Conservation (phyloP, 2,329 filamentous ascomycete genomes). For the Fusarium pseudoanthophilum region DNA sequence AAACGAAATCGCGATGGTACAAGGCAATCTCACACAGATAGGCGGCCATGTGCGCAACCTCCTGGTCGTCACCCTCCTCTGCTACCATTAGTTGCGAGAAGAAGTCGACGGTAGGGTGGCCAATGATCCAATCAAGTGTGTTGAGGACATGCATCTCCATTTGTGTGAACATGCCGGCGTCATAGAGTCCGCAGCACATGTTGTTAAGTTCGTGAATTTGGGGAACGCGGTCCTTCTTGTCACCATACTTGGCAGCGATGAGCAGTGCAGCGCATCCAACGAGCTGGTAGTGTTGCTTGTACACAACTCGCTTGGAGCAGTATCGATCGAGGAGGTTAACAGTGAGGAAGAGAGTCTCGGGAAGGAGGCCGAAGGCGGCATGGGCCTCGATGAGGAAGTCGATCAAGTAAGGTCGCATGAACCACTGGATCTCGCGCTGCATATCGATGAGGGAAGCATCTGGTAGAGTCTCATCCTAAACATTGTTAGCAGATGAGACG, state of each 20-base stretch:
- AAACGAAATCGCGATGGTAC: conserved; percentile 97
- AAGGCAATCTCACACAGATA: conserved; percentile 96
- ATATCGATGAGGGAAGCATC: conserved; percentile 99
- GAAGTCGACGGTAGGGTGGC: conserved; percentile 94
- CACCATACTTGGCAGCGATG: conserved; percentile 97
- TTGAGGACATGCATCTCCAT: conserved; percentile 99
- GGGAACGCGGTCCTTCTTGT: conserved; percentile 98
- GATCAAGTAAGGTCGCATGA: conserved; percentile 97
- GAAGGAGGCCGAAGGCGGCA: conserved; percentile 90
- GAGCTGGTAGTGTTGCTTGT: conserved; percentile 98
- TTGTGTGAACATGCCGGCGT: conserved; percentile 99
- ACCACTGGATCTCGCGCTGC: conserved; percentile 99
- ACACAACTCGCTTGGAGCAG: conserved; percentile 96
- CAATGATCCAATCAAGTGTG: conserved; percentile 95
- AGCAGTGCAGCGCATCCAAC: conserved; percentile 95
- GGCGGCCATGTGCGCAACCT: conserved; percentile 92
- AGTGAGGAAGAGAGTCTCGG: conserved; percentile 94
- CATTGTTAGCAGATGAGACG: conserved; percentile 40
- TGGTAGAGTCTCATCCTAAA: conserved; percentile 82
- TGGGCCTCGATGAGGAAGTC: conserved; percentile 99
- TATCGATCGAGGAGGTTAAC: conserved; percentile 97
- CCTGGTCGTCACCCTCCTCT: conserved; percentile 80
- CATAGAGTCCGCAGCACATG: conserved; percentile 98
- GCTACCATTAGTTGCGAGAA: conserved; percentile 89
- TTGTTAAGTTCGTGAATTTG: conserved; percentile 97